Conservation (phyloP, 768 basidiomycete genomes). For the Royoungia palumana region DNA sequence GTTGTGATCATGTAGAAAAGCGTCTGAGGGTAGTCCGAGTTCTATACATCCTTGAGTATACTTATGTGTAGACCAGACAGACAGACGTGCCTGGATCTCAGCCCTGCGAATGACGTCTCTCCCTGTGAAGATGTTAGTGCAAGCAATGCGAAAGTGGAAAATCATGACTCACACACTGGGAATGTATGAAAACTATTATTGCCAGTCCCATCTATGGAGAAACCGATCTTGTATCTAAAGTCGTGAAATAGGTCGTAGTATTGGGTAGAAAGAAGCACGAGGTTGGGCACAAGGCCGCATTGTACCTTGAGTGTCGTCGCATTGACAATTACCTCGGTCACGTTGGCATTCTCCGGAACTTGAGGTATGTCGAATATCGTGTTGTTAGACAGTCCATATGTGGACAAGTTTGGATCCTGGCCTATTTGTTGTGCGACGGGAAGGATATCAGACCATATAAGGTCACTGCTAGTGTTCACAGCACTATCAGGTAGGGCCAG, state of each 20-base stretch:
- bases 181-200: neutral
- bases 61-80: neutral
- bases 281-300: neutral
- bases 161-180: neutral
- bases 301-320: neutral
- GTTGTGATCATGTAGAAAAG: neutral
- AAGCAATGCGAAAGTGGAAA: no score
- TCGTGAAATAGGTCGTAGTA: no score
- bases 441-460: no score
- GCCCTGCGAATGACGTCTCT: neutral
- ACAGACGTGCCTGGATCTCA: neutral
- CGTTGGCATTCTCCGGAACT: no score
- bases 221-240: neutral
- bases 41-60: no score
- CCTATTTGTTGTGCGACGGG: neutral
- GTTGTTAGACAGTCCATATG: neutral
- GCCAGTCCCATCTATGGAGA: neutral
- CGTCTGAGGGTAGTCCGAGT: neutral
- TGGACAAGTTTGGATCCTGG: neutral
- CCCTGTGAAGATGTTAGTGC: neutral
- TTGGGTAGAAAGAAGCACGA: neutral
- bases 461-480: no score
- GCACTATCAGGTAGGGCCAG: no score
- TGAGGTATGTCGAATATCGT: neutral
- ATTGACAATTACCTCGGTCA: neutral